These are phyloP conservation scores for Boletus vinaceobasis DNA, from an alignment of 768 basidiomycete species.

Conservation along the genomic window DNA sequence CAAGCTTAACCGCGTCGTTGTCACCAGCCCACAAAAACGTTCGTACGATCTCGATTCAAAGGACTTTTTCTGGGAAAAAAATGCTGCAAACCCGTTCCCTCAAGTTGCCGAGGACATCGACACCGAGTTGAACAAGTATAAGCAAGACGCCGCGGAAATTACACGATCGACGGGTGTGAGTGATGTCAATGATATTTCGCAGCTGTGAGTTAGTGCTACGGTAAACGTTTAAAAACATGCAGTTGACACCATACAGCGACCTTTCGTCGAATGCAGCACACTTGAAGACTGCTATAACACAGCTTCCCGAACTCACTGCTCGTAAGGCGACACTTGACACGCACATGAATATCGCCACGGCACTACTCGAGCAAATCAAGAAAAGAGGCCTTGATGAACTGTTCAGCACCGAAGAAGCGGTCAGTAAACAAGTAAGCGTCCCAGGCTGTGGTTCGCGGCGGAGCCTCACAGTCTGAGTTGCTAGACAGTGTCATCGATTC, in stretches of 20 bases:
- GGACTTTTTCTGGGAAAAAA: slow-evolving; percentile 99
- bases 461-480: background rate
- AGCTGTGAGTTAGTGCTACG: slow-evolving; percentile 59
- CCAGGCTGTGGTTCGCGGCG: background rate
- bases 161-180: slow-evolving; percentile 95
- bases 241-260: slow-evolving; percentile 47
- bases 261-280: slow-evolving; percentile 90
- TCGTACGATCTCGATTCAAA: slow-evolving; percentile 96
- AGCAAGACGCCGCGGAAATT: slow-evolving; percentile 95
- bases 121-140: slow-evolving; percentile 83
- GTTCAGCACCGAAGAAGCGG: slow-evolving; percentile 94
- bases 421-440: slow-evolving; percentile 68
- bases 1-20: slow-evolving; percentile 91
- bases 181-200: slow-evolving; percentile 91
- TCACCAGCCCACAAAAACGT: slow-evolving; percentile 68
- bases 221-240: background rate
- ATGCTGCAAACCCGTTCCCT: slow-evolving; percentile 94
- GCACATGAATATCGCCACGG: slow-evolving; percentile 99
- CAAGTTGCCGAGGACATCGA: slow-evolving; percentile 99
- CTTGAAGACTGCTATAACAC: slow-evolving; percentile 95
- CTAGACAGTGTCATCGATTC: slow-evolving; percentile 73
- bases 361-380: slow-evolving; percentile 93
- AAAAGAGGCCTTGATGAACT: slow-evolving; percentile 91
- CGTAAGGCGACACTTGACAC: slow-evolving; percentile 96
- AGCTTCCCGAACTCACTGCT: slow-evolving; percentile 93